These are phyloP conservation scores for Astrephomene gubernaculifera DNA, from an alignment of 139 green algal species.

Conservation along the genomic window DNA sequence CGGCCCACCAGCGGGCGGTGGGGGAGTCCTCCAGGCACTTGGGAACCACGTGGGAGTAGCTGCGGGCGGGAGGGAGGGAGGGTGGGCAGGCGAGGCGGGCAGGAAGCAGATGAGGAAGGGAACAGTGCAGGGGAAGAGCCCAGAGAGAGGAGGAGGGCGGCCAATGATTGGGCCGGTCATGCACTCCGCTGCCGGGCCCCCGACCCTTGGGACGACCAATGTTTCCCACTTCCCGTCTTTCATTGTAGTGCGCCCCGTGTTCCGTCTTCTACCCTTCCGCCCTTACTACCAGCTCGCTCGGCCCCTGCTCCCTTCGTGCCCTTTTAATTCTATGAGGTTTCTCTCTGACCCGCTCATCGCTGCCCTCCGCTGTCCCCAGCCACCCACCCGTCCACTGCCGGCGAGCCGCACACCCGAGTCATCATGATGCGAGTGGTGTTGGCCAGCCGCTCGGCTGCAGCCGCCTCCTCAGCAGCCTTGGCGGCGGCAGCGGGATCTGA, in stretches of 20 bases:
- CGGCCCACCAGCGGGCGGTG: constrained; percentile 55
- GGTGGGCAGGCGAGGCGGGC: not conserved
- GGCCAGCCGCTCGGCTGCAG: constrained; percentile 13
- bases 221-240: no score
- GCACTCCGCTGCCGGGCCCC: no score
- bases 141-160: no score
- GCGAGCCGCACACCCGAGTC: constrained; percentile 51
- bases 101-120: not conserved
- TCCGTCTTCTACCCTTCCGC: no score
- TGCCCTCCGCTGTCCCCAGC: not conserved
- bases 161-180: no score
- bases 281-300: no score
- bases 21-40: constrained; percentile 62
- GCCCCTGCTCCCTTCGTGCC: no score
- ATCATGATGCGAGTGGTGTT: constrained; percentile 18
- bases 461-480: not conserved
- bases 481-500: not conserved
- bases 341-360: not conserved
- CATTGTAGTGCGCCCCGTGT: no score
- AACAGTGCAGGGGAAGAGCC: no score
- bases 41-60: constrained; percentile 59
- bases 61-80: not conserved
- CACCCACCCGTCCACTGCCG: constrained; percentile 49
- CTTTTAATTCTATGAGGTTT: no score
- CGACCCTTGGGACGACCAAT: no score